Base-by-base conservation (phyloP, 108 stramenopile species). In the Conticribra guillardii region DNA sequence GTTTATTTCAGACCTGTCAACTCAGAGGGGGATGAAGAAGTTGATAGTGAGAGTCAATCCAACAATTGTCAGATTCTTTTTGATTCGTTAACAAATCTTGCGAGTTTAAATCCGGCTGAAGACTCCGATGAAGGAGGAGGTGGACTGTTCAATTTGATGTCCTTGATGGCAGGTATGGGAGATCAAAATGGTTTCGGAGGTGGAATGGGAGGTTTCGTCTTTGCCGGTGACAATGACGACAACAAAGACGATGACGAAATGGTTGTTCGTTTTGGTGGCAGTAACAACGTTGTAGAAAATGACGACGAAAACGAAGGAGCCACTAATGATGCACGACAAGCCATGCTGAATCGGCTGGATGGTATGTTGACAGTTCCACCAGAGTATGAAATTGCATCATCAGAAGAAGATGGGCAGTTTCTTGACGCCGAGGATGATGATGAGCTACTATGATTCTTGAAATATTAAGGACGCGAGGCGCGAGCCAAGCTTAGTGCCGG, bases 281-380 rank as follows among this genome's bases (percentile, higher is more conserved):
- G 67, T 33, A 67, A 76, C 50, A 76, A 76, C 46, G 27, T 69
- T 49, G 75, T 76, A 22, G 67, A 67, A 26, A 44, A 66, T 46
- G 75, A 64, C 27, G 67, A 69, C 47, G 67, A 54, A 41, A 64
- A 55, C 44, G 61, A 63, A n/a, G 53, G 48, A 22, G 62, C 48
- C 18, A 4, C 75, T 4, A 30, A 62, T 23, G 41, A 56, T 30
- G 75, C 54, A 26, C 66, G 67, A 0, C 53, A 62, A 37, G 67
- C 74, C 8, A 62, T 68, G 67, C 47, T 68, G 45, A 31, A 49
- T 50, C 37, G 66, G 29, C 44, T 76, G 33, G 66, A 67, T 49
- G 46, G 26, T 45, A 58, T 91, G 54, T 60, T 91, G 51, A 72
- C 89, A 19, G 90, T 91, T 17, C 85, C 83, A 27, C 87, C 90